Base-by-base conservation (phyloP, 331 rosid genomes). In the Malus hybrid region DNA sequence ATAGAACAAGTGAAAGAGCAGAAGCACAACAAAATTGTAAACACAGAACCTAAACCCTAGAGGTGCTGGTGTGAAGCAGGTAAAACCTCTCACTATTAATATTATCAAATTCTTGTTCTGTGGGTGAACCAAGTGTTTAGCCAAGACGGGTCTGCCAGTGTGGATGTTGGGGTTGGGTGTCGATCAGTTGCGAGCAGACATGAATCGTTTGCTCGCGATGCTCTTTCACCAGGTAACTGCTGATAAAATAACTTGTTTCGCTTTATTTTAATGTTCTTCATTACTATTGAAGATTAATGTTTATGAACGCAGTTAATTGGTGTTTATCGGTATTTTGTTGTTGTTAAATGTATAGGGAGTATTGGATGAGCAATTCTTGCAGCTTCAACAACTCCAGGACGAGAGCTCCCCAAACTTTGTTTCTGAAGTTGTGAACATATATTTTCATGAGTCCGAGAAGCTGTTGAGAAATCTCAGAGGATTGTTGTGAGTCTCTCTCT, bases 61-160 rank as follows among this genome's bases (percentile, higher is more conserved):
- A 83, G 63, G 32, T 33, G 16, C 44, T 28, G 67, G 36, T 14
- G 9, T 24, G 62, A 60, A 27, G 65, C 29, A 33, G 61, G 4
- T 5, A 12, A 69, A 18, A 12, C 15, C 19, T 24, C 19, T 28
- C 34, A 24, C 13, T 27, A 27, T n/a, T 31, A 10, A 9, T 42
- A 52, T 52, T 52, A 16, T 14, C 59, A 14, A 16, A 62, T 9
- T 20, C 3, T 6, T 4, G 46, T 8, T 61, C 14, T 48, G 61
- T 24, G 69, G 70, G 71, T 70, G 16, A 54, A 57, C 32, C 27
- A 2, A 48, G 71, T 44, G 79, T 65, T 33, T 72, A 80, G 94
- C 75, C 96, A 94, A 94, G 80, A 94, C 98, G 98, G 98, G 98
- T 91, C 86, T 94, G 78, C 95, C 98, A 61, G 65, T 91, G 93